Conservation (phyloP, 2,329 filamentous ascomycete genomes). For the Neofusicoccum sp. region DNA sequence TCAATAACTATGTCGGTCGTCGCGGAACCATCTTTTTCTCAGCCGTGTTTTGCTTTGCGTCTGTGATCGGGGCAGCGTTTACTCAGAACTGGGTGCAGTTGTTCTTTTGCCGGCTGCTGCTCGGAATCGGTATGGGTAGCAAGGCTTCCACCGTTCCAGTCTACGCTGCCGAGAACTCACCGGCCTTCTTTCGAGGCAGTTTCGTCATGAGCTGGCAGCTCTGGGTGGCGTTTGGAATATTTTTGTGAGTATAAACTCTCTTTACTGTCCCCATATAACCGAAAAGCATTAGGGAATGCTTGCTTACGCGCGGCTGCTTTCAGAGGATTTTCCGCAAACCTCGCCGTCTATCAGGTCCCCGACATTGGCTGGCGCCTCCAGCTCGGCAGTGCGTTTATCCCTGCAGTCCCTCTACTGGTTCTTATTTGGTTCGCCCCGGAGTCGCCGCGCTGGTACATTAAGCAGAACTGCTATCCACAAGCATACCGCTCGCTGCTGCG, state of each 20-base stretch:
- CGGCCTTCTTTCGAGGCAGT: slow-evolving; percentile 67
- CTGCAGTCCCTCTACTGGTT: slow-evolving; percentile 26
- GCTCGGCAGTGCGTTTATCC: slow-evolving; percentile 28
- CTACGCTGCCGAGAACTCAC: slow-evolving; percentile 72
- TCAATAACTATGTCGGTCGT: slow-evolving; percentile 68
- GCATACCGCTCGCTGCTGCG: slow-evolving; percentile 45
- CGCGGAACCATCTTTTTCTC: slow-evolving; percentile 74
- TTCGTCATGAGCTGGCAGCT: slow-evolving; percentile 83
- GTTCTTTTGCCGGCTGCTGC: slow-evolving; percentile 66
- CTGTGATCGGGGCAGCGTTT: slow-evolving; percentile 55
- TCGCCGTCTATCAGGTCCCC: slow-evolving; percentile 26
- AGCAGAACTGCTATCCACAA: slow-evolving; percentile 23
- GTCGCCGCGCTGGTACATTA: slow-evolving; percentile 28
- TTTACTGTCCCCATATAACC: background rate
- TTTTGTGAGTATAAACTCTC: slow-evolving; percentile 27
- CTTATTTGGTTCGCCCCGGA: slow-evolving; percentile 28
- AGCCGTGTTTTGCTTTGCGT: slow-evolving; percentile 61
- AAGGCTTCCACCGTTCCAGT: slow-evolving; percentile 75
- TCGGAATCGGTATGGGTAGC: slow-evolving; percentile 77
- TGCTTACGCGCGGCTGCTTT: background rate
- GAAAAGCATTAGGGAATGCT: background rate
- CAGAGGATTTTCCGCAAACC: slow-evolving; percentile 26
- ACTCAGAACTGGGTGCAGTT: slow-evolving; percentile 70
- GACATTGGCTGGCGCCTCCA: slow-evolving; percentile 29
- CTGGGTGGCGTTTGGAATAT: slow-evolving; percentile 20